Conservation (phyloP, 257 asterid species). For the Solanum lycopersicoides region DNA sequence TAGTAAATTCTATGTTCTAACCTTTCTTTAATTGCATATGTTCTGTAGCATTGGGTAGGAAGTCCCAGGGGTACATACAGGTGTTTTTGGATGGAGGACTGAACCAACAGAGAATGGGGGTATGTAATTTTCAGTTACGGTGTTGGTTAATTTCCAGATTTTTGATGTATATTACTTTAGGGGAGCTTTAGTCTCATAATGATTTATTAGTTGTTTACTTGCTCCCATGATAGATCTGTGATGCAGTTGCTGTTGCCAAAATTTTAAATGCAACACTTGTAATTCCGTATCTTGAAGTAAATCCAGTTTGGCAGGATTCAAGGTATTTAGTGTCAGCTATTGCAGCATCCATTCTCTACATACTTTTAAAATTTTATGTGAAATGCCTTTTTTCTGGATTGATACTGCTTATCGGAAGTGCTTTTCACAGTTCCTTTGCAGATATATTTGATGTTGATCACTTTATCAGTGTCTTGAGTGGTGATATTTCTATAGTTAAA, state of each 20-base stretch:
- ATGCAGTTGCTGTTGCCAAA: slow-evolving; percentile 43
- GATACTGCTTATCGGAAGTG: background rate
- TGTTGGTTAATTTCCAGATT: background rate
- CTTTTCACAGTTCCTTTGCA: slow-evolving; percentile 22
- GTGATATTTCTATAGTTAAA: slow-evolving; percentile 22
- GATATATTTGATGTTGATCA: slow-evolving; percentile 35
- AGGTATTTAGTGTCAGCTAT: slow-evolving; percentile 9
- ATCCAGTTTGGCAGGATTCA: slow-evolving; percentile 40
- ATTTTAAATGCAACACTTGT: slow-evolving; percentile 39
- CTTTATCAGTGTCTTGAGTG: slow-evolving; percentile 18
- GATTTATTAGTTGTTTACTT: background rate
- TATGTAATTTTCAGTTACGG: slow-evolving; percentile 5
- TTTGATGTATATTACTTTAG: background rate
- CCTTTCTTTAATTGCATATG: background rate
- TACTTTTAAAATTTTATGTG: background rate
- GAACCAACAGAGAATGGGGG: slow-evolving; percentile 52
- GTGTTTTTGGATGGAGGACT: slow-evolving; percentile 46
- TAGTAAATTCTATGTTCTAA: background rate
- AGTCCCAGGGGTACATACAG: slow-evolving; percentile 23
- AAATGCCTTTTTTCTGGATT: background rate
- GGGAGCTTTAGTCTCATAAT: background rate
- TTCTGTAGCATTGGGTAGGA: slow-evolving; percentile 9
- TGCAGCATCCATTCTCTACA: background rate
- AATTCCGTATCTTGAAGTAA: slow-evolving; percentile 33
- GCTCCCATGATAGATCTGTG: slow-evolving; percentile 23